Evolutionary conservation across 805 yeast genomes (phyloP).

Genomic region (Candida ulmi): DNA sequence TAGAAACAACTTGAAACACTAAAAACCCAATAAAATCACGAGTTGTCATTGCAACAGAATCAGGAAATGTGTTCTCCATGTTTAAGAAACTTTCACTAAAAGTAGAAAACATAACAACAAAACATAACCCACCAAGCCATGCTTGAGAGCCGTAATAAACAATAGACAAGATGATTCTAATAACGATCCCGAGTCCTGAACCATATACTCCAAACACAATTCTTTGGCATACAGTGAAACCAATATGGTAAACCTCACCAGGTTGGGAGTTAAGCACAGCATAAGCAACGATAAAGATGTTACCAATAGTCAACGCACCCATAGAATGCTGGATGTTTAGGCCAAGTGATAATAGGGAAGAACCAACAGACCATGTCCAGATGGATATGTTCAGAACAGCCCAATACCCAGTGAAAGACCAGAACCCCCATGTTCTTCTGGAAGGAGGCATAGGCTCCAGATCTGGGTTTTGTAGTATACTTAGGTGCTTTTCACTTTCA

Average conservation of each 20-base stretch:
- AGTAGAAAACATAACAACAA: conserved; percentile 31
- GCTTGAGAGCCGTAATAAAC: conserved; percentile 39
- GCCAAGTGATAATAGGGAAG: conserved; percentile 33
- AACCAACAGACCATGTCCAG: conserved; percentile 33
- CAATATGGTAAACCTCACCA: conserved; percentile 36
- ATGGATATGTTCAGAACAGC: conserved; percentile 30
- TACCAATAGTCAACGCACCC: conserved; percentile 36
- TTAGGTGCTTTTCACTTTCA: conserved; percentile 13
- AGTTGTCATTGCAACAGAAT: conserved; percentile 32
- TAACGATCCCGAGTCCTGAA: conserved; percentile 33
- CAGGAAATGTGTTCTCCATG: conserved; percentile 33
- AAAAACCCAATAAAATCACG: conserved; percentile 39
- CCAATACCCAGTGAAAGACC: conserved; percentile 30
- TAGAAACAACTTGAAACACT: conserved; percentile 37
- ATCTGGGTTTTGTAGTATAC: conserved; percentile 28
- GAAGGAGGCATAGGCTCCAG: conserved; percentile 33
- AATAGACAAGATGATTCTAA: conserved; percentile 34
- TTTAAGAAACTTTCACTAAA: conserved; percentile 30
- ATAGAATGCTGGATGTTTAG: conserved; percentile 33
- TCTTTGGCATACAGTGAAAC: conserved; percentile 41
- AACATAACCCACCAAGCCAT: conserved; percentile 37
- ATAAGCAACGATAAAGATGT: conserved; percentile 29
- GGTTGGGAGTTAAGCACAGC: conserved; percentile 33
- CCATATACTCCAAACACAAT: conserved; percentile 43
- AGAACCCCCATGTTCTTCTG: conserved; percentile 34